Evolutionary conservation across 805 yeast species (phyloP), one percentile per base, ranked within the genome.

Genomic region (Monosporozyma aerobia): DNA sequence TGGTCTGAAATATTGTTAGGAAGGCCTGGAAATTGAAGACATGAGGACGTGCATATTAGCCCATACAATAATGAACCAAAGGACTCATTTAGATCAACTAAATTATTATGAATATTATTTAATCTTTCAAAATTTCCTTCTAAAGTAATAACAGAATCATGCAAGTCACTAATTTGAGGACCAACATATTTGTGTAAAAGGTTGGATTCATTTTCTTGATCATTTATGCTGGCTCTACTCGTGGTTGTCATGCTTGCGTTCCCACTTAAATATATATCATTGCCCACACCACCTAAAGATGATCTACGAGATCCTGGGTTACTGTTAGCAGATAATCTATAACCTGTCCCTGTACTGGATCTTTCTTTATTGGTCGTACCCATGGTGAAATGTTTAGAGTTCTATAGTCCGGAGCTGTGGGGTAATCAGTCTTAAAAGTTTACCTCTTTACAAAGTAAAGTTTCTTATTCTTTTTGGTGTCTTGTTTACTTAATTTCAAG

Each of bases 21-120:
- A 25, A 63, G 55, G 30, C 60, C 59, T 22, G 72, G 69, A 59
- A 87, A 87, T 61, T 86, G 90, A 29, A 85, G 85, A 68, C 96
- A 87, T 84, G 94, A 89, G 56, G 95, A 90, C 61, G 90, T 88
- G 67, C 88, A 81, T 63, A 85, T 80, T 49, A 89, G 69, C 1
- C 96, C 96, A 61, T 86, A 87, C 50, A 89, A 64, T 51, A 89
- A 82, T 41, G 90, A 74, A 1, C 87, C 82, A 59, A 90, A 80
- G 2, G 88, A 79, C 67, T 89, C 97, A 63, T 88, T 88, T 67
- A 90, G 83, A 30, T 74, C 71, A 2, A 76, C 74, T 22, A 90
- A 68, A 5, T 80, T 78, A 45, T 81, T 79, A 67, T 88, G 89
- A 10, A 84, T 76, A 49, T 68, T 69, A 50, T 79, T 79, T 40